Evolutionary conservation across 208 protist species (phyloP), one percentile per base, ranked within the genome.

Genomic region (Acanthamoeba triangularis): DNA sequence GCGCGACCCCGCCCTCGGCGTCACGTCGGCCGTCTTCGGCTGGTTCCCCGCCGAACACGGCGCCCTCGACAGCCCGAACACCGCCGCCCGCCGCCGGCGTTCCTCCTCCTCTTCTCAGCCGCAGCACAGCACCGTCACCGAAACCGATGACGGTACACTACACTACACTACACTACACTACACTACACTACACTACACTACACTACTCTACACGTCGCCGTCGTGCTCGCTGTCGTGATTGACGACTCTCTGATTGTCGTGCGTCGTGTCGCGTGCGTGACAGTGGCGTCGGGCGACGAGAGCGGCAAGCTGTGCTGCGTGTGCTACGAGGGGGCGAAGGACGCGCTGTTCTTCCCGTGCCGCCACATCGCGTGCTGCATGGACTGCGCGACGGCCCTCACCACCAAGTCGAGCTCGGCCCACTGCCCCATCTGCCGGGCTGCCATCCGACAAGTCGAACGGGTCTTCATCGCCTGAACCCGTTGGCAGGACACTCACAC

Each of bases 301-400:
- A 76, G 30, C 67, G 30, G 67, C 33, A 76, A 76, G 67, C n/a
- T 41, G n/a, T 76, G 67, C 37, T 76, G 67, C 30, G 35, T 76
- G 28, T 76, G 67, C 67, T 76, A 76, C 30, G 67, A 44, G 67
- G 30, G 30, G 30, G n/a, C 11, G 11, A 76, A 76, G n/a, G 67
- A 76, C 35, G 67, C 67, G 67, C 67, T 76, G 67, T 76, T 76
- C 67, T 76, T 76, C 30, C 67, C 67, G 67, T 76, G 67, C 67
- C 67, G 67, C 23, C 67, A 76, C 67, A 76, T 76, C 30, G 67
- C 67, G 67, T 76, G 67, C 67, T 76, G 67, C 35, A 76, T 76
- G 67, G 67, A 76, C 2, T 76, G 67, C 67, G 67, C 67, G 33
- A 76, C 28, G 5, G 67, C 67, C 35, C 67, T 76, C 67, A 41